A percentile compares a stretch with the other conserved stretches of the same genome.
These are phyloP conservation scores for Tolypocladium capitatum DNA, from an alignment of 2,329 filamentous ascomycete species.

Conservation along the genomic window DNA sequence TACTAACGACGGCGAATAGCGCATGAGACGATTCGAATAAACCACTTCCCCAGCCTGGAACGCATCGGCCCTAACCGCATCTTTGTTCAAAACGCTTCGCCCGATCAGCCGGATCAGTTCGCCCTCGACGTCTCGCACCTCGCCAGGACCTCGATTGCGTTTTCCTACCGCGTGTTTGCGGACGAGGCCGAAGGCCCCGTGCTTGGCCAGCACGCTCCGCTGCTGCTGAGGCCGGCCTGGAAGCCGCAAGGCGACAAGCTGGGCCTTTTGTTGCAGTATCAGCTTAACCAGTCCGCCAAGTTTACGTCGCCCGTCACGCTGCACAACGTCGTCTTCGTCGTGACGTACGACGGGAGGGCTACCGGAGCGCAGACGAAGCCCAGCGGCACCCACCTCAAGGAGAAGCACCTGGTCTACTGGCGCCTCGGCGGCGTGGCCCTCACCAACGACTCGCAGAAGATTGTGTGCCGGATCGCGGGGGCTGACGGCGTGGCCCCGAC, in stretches of 20 bases:
- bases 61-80: constrained; percentile 89
- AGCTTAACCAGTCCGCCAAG: constrained; percentile 58
- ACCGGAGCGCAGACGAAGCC: constrained; percentile 65
- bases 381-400: constrained; percentile 63
- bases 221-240: constrained; percentile 66
- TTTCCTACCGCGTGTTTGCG: constrained; percentile 81
- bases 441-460: constrained; percentile 53
- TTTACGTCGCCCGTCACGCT: constrained; percentile 28
- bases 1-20: constrained; percentile 18
- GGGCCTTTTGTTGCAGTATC: constrained; percentile 76
- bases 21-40: constrained; percentile 61
- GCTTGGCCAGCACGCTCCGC: constrained; percentile 48
- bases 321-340: constrained; percentile 63
- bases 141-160: constrained; percentile 63
- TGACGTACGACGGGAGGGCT: constrained; percentile 57
- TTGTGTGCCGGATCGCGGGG: constrained; percentile 67
- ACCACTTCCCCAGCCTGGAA: constrained; percentile 79
- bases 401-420: constrained; percentile 70
- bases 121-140: constrained; percentile 60
- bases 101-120: constrained; percentile 66
- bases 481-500: constrained; percentile 59
- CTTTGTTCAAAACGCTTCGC: constrained; percentile 59
- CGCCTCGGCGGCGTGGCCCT: constrained; percentile 62
- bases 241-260: constrained; percentile 74
- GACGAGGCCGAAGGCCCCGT: constrained; percentile 38